Conservation (phyloP, 176 grass and related monocot genomes). For the Saccharum officinarum region DNA sequence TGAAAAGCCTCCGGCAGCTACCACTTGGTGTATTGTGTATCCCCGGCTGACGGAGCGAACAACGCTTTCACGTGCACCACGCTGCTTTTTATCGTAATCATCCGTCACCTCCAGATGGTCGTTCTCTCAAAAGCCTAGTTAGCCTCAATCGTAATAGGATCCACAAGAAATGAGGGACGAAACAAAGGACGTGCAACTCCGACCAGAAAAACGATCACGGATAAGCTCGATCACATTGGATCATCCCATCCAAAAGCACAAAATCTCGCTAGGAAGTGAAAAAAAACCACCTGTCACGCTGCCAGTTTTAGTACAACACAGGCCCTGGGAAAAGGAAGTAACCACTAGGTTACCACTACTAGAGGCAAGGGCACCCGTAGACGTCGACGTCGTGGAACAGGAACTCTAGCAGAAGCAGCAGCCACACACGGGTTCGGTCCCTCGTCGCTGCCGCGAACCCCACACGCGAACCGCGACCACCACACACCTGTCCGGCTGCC, state of each 20-base stretch:
- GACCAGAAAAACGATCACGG: neutral
- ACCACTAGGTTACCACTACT: too few species aligned
- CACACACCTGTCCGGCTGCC: constrained; percentile 4
- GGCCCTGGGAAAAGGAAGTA: too few species aligned
- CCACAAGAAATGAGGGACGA: neutral
- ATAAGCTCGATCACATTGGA: neutral
- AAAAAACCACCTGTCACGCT: neutral
- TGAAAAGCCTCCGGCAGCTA: too few species aligned
- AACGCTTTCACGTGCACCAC: neutral
- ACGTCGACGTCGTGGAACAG: too few species aligned
- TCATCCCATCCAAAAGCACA: neutral
- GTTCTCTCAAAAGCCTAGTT: too few species aligned
- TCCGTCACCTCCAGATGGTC: neutral
- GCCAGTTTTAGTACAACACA: neutral
- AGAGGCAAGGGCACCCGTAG: too few species aligned
- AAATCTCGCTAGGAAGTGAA: neutral
- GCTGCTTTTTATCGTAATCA: neutral
- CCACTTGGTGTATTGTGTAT: too few species aligned
- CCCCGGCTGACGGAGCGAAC: neutral
- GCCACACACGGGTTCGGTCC: neutral
- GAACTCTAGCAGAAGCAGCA: neutral
- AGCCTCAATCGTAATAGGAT: neutral
- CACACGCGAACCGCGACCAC: neutral
- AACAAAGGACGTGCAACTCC: neutral
- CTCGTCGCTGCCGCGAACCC: neutral